phyloP scores from a whole-genome alignment of 768 basidiomycete species.

The Lactifluus volemus region DNA sequence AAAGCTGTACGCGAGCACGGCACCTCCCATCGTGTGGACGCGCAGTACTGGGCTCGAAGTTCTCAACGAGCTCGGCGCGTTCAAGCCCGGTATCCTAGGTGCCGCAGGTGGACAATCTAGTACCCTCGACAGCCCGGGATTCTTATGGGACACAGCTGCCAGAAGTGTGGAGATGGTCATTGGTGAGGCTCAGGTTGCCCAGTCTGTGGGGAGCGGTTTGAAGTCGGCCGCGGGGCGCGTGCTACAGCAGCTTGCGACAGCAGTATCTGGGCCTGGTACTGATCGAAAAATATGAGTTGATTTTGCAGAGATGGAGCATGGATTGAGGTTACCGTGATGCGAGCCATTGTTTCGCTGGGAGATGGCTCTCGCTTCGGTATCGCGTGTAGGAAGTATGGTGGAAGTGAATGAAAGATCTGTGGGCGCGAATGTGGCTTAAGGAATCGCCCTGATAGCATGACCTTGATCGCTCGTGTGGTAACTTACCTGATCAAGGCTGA shows the following conservation, averaged over 20 bases:
- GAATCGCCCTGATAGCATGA: too few relatives aligned
- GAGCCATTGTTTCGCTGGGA: too few relatives aligned
- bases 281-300: not conserved
- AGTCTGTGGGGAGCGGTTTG: conserved; percentile 23
- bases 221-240: conserved; percentile 26
- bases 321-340: too few relatives aligned
- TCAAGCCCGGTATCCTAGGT: conserved; percentile 83
- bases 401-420: too few relatives aligned
- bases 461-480: too few relatives aligned
- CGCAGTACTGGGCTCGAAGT: conserved; percentile 85
- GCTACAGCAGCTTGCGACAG: conserved; percentile 25
- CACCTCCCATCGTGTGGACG: conserved; percentile 71
- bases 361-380: too few relatives aligned
- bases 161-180: conserved; percentile 39
- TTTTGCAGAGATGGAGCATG: too few relatives aligned
- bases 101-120: conserved; percentile 46
- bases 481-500: too few relatives aligned
- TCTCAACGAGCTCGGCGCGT: conserved; percentile 74
- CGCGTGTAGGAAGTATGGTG: too few relatives aligned
- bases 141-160: conserved; percentile 25
- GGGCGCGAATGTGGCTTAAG: too few relatives aligned
- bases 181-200: conserved; percentile 28
- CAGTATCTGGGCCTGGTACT: not conserved
- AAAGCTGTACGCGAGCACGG: conserved; percentile 72
- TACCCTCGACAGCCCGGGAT: conserved; percentile 9